A percentile compares a stretch with the other conserved stretches of the same genome.
These are phyloP conservation scores for Viridothelium virens DNA, from an alignment of 495 filamentous ascomycete genomes.

Conservation along the genomic window DNA sequence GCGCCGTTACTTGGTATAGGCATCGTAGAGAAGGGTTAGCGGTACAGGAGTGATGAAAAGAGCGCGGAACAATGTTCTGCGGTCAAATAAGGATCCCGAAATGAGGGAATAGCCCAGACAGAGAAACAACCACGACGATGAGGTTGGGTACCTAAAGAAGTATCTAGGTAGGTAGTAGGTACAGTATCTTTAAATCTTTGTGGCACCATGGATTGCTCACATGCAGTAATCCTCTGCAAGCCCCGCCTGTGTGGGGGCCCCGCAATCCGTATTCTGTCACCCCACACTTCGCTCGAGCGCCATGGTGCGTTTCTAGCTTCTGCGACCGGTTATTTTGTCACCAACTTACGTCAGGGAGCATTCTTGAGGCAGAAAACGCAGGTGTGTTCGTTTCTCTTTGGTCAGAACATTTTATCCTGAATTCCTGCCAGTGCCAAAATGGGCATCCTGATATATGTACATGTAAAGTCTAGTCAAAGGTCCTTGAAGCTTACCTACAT, in stretches of 20 bases:
- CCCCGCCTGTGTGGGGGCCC: constrained; percentile 7
- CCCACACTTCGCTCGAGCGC: background rate
- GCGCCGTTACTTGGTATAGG: constrained; percentile 1
- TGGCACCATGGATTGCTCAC: background rate
- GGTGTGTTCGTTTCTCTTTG: background rate
- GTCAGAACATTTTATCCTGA: background rate
- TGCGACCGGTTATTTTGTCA: background rate
- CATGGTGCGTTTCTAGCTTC: background rate
- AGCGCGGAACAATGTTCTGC: background rate
- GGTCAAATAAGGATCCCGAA: background rate
- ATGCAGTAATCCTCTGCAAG: background rate
- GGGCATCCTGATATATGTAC: background rate
- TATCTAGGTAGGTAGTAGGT: no score
- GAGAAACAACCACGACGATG: background rate
- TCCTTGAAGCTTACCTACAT: background rate
- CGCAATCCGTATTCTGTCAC: background rate
- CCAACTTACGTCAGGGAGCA: background rate
- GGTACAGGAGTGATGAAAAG: background rate
- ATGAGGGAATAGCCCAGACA: background rate
- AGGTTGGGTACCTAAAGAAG: no score
- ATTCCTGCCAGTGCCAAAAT: background rate
- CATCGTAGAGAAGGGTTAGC: background rate
- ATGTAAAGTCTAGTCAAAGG: background rate
- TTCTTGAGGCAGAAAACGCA: background rate
- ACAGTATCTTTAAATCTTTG: no score